phyloP scores from a whole-genome alignment of 2,329 filamentous ascomycete species.

The Pestalotiopsis sp. region DNA sequence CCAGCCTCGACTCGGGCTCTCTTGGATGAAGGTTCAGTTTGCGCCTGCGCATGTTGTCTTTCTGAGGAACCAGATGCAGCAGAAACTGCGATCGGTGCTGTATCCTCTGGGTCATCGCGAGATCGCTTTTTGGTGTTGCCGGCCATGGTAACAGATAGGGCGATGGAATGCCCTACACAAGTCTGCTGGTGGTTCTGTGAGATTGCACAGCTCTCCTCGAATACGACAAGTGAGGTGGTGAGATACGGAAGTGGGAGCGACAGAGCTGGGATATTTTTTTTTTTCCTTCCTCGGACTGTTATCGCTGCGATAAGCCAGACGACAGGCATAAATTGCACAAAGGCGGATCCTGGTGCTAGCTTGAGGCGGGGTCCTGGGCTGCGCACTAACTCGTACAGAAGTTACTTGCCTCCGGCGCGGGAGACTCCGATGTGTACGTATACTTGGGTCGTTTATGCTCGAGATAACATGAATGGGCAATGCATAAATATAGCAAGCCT shows the following conservation, averaged over 20 bases:
- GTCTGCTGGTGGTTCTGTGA: neutral
- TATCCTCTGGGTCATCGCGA: conserved; percentile 14
- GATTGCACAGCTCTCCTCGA: neutral
- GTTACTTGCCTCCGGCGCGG: no score
- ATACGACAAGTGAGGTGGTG: neutral
- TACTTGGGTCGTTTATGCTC: no score
- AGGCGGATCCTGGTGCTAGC: neutral
- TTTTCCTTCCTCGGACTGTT: neutral
- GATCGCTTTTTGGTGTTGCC: neutral
- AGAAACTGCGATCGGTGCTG: conserved; percentile 17
- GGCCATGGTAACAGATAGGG: neutral
- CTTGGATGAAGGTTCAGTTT: conserved; percentile 45
- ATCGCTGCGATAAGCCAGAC: conserved; percentile 4
- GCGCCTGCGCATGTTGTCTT: neutral
- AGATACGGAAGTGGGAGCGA: neutral
- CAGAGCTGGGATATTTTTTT: neutral
- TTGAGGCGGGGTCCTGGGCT: neutral
- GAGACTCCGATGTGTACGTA: no score
- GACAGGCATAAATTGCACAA: neutral
- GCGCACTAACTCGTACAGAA: no score
- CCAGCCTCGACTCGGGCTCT: conserved; percentile 62
- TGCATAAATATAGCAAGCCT: no score
- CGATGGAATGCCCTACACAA: neutral
- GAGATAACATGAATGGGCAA: no score
- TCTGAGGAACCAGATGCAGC: neutral